Conservation (phyloP, 208 protist species). For the Acanthamoeba royreba region DNA sequence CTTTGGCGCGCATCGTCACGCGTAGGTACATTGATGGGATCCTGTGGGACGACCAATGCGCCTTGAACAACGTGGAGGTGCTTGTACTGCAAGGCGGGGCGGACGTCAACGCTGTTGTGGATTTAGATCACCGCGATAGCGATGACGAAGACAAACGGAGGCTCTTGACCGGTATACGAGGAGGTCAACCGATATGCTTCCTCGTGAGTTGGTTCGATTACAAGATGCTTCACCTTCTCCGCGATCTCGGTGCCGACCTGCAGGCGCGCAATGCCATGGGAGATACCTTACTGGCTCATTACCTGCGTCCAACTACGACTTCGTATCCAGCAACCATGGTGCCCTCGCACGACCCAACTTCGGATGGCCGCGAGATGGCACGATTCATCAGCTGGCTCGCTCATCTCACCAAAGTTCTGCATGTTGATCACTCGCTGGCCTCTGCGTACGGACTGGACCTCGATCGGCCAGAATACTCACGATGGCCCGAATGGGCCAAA, state of each 20-base stretch:
- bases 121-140: not conserved
- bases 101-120: not conserved
- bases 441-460: not conserved
- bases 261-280: not conserved
- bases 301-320: not conserved
- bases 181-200: not conserved
- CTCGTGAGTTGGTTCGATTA: not conserved
- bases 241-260: not conserved
- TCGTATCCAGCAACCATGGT: not conserved
- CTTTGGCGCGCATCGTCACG: not conserved
- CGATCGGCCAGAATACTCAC: not conserved
- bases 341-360: not conserved
- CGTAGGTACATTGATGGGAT: not conserved
- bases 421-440: not conserved
- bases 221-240: not conserved
- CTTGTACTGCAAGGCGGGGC: not conserved
- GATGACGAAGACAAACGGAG: not conserved
- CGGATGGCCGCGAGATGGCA: not conserved
- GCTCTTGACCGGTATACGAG: not conserved
- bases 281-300: not conserved
- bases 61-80: not conserved
- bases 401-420: not conserved
- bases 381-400: not conserved
- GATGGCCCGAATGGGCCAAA: not conserved
- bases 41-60: not conserved